Evolutionary conservation across 2,329 filamentous ascomycete genomes (phyloP).

Genomic region (Leptosphaerulina australis): DNA sequence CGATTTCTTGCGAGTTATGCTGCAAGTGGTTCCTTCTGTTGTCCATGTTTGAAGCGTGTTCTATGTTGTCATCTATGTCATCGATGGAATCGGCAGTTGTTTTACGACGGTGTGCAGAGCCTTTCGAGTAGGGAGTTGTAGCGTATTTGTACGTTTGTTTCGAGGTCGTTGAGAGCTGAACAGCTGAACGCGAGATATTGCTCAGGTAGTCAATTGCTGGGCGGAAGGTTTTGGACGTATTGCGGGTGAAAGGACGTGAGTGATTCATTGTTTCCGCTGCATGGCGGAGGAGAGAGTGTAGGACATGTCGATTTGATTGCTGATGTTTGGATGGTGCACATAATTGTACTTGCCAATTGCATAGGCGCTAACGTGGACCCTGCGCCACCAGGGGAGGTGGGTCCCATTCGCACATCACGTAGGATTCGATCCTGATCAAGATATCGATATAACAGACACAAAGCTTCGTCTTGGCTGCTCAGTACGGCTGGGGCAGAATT

Average conservation of each 20-base stretch:
- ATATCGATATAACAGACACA: too few species aligned
- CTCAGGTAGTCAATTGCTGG: constrained; percentile 46
- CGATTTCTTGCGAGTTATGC: constrained; percentile 43
- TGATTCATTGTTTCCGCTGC: constrained; percentile 40
- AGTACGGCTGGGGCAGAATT: too few species aligned
- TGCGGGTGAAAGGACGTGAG: constrained; percentile 42
- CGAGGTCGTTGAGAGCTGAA: constrained; percentile 24
- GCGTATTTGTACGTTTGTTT: constrained; percentile 22
- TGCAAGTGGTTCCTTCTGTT: constrained; percentile 34
- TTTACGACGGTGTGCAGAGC: constrained; percentile 38
- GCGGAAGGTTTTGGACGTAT: constrained; percentile 39
- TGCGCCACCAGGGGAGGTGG: constrained; percentile 8
- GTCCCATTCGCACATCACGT: not conserved
- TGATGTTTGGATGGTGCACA: constrained; percentile 6
- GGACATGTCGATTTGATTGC: not conserved
- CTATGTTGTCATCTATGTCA: constrained; percentile 46
- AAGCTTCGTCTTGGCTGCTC: too few species aligned
- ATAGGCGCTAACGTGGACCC: constrained; percentile 11
- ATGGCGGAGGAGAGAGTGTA: constrained; percentile 14
- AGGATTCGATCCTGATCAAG: too few species aligned
- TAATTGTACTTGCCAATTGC: constrained; percentile 8
- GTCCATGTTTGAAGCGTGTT: constrained; percentile 43
- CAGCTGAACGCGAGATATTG: constrained; percentile 34
- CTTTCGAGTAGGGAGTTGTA: too few species aligned
- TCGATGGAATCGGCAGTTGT: constrained; percentile 46